phyloP scores from a whole-genome alignment of 2,329 filamentous ascomycete species.

The Ophidiomyces ophidiicola region DNA sequence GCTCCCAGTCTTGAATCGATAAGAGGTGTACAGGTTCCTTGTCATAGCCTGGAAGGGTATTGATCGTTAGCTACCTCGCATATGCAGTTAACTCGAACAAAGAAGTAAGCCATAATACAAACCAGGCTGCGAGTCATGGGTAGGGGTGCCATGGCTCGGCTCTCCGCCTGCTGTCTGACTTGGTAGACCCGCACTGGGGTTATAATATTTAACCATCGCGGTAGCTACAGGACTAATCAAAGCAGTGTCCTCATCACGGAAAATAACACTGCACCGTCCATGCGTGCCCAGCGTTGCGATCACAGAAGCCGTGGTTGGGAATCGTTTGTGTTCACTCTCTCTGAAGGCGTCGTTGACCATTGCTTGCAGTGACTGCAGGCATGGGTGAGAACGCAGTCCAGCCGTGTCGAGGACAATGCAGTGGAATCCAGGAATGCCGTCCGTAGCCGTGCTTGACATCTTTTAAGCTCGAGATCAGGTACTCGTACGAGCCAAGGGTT shows the following conservation, averaged over 20 bases:
- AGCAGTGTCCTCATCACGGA: constrained; percentile 5
- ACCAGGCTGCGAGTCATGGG: not conserved
- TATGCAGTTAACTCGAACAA: not conserved
- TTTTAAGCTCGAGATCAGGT: no score
- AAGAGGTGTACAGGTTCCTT: constrained; percentile 9
- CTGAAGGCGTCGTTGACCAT: constrained; percentile 11
- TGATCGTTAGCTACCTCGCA: not conserved
- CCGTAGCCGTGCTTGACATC: not conserved
- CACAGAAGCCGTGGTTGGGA: not conserved
- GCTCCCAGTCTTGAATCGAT: constrained; percentile 12
- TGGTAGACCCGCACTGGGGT: constrained; percentile 5
- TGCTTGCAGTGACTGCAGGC: constrained; percentile 4
- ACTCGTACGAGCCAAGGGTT: no score
- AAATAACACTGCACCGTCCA: constrained; percentile 11
- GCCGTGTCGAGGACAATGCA: constrained; percentile 9
- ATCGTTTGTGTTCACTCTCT: not conserved
- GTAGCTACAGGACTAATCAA: constrained; percentile 9
- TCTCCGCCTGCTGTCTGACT: not conserved
- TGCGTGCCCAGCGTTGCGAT: constrained; percentile 6
- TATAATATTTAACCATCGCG: constrained; percentile 12
- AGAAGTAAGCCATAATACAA: not conserved
- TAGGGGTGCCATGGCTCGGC: not conserved
- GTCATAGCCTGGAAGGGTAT: constrained; percentile 8
- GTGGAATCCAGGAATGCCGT: constrained; percentile 3
- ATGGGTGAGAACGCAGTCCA: constrained; percentile 9